These are phyloP conservation scores for Gardenia jasminoides DNA, from an alignment of 257 asterid species.

Conservation along the genomic window DNA sequence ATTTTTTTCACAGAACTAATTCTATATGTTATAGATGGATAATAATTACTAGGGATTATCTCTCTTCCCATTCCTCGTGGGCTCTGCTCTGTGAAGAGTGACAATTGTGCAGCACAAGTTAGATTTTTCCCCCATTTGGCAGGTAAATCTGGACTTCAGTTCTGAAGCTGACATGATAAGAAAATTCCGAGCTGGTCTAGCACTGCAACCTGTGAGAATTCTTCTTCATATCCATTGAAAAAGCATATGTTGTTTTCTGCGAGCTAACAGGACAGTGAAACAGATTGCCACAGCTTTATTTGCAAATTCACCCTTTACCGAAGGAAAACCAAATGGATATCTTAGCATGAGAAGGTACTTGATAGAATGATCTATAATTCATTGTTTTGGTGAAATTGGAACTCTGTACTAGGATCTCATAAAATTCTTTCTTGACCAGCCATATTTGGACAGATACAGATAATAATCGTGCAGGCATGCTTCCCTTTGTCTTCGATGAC, in stretches of 20 bases:
- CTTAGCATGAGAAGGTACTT: constrained; percentile 96
- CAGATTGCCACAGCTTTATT: constrained; percentile 98
- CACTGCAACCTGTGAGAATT: constrained; percentile 88
- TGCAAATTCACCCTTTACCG: constrained; percentile 97
- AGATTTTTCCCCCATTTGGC: constrained; percentile 23
- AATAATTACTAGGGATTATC: neutral
- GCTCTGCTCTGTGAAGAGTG: neutral
- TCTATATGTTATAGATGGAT: neutral
- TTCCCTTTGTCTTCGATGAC: constrained; percentile 97
- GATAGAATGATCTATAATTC: constrained; percentile 15
- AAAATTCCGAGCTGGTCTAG: constrained; percentile 94
- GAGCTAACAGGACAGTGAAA: constrained; percentile 37
- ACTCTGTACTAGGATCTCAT: constrained; percentile 15
- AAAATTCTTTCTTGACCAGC: constrained; percentile 45
- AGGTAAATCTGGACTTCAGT: constrained; percentile 94
- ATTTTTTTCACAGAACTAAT: neutral
- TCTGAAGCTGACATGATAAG: constrained; percentile 96
- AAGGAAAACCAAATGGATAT: constrained; percentile 90
- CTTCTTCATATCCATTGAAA: constrained; percentile 14
- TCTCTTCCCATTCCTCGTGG: neutral
- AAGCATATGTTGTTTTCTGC: constrained; percentile 16
- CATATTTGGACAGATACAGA: constrained; percentile 99
- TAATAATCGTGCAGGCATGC: constrained; percentile 91
- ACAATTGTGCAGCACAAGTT: neutral
- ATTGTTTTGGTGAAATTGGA: constrained; percentile 12